These are phyloP conservation scores for Cornus florida DNA, from an alignment of 148 eudicot species.

Conservation along the genomic window DNA sequence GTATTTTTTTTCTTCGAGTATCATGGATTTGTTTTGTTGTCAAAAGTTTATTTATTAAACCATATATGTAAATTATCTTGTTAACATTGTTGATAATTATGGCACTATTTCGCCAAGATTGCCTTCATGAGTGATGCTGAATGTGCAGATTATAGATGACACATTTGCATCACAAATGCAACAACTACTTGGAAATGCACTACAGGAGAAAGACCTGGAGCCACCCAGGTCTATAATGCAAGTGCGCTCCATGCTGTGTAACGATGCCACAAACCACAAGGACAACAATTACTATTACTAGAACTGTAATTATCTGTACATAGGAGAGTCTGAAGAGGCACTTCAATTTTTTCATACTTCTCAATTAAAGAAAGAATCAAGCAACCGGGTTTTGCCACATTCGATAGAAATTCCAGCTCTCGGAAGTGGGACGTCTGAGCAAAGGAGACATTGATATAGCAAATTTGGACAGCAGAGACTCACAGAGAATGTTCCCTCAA, in stretches of 20 bases:
- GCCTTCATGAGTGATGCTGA: not conserved
- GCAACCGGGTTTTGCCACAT: not conserved
- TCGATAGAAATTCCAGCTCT: not conserved
- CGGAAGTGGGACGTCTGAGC: not conserved
- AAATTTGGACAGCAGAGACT: not conserved
- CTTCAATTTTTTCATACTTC: not conserved
- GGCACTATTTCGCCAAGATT: too few species aligned
- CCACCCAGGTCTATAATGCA: conserved; percentile 66
- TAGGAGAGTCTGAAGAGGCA: too few species aligned
- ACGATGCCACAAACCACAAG: conserved; percentile 46
- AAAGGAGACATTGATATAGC: not conserved
- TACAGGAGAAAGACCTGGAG: conserved; percentile 63
- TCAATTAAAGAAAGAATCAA: not conserved
- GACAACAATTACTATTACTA: conserved; percentile 36
- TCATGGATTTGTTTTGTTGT: too few species aligned
- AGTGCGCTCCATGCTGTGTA: conserved; percentile 68
- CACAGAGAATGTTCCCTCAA: not conserved
- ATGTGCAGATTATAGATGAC: conserved; percentile 59
- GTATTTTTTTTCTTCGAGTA: too few species aligned
- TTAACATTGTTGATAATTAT: too few species aligned
- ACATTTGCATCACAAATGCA: conserved; percentile 70
- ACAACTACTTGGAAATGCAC: conserved; percentile 44
- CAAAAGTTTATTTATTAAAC: too few species aligned
- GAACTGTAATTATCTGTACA: not conserved
- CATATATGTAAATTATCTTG: too few species aligned